phyloP scores from a whole-genome alignment of 179 eudicot species.

The Pouteria campechiana region DNA sequence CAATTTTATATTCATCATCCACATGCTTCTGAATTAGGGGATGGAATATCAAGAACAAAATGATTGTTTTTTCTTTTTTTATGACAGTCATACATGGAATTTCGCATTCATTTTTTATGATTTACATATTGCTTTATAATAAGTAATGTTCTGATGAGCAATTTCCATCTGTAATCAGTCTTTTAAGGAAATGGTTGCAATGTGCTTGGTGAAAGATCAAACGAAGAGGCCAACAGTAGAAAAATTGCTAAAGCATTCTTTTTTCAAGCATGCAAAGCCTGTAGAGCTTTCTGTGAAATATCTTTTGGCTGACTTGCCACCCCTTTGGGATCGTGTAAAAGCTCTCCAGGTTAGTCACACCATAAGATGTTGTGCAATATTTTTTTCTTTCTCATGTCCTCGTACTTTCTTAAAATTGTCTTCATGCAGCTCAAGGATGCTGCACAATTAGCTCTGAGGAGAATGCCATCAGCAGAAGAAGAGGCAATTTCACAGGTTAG shows the following conservation, averaged over 20 bases:
- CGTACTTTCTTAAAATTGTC: background rate
- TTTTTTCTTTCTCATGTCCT: too few relatives aligned
- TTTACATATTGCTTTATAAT: too few relatives aligned
- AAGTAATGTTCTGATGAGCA: too few relatives aligned
- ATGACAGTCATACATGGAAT: too few relatives aligned
- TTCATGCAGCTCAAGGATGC: conserved; percentile 76
- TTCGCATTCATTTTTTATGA: too few relatives aligned
- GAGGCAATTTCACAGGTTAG: conserved; percentile 96
- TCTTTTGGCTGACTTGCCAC: conserved; percentile 80
- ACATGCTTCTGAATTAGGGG: too few relatives aligned
- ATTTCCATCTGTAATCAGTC: conserved; percentile 42
- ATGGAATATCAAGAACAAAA: too few relatives aligned
- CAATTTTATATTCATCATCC: too few relatives aligned
- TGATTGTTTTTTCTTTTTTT: too few relatives aligned
- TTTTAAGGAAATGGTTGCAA: conserved; percentile 97
- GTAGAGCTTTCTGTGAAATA: conserved; percentile 81
- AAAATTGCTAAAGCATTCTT: conserved; percentile 86
- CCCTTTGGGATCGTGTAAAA: conserved; percentile 91
- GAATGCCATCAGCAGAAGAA: conserved; percentile 90
- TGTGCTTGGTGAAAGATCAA: conserved; percentile 99
- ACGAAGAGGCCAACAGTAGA: conserved; percentile 92
- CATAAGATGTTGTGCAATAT: background rate
- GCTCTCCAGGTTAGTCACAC: conserved; percentile 53
- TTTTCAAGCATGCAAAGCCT: conserved; percentile 84
- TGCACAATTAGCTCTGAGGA: conserved; percentile 89